Percentiles rank a stretch among this genome's conserved stretches.
Conservation (phyloP, 225 moss, liverwort and hornwort species). For the Lunularia cruciata region DNA sequence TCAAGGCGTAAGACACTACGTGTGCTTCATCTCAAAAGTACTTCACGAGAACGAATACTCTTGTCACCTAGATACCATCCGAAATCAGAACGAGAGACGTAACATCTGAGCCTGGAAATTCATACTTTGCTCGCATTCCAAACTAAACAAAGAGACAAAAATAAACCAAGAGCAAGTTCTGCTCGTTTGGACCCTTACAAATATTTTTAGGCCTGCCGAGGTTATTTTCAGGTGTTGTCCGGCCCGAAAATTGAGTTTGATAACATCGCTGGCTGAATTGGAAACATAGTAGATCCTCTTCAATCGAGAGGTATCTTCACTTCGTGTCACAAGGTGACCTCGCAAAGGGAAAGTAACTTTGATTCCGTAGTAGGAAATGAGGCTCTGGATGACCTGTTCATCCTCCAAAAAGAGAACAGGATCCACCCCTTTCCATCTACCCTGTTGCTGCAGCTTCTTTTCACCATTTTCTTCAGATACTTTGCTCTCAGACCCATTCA, state of each 20-base stretch:
- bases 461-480: not conserved
- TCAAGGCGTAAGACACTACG: not conserved
- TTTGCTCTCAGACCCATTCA: not conserved
- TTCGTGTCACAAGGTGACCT: conserved; percentile 75
- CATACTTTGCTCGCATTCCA: too few relatives aligned
- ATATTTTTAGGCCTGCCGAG: conserved; percentile 86
- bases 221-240: conserved; percentile 85
- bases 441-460: conserved; percentile 33
- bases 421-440: conserved; percentile 92
- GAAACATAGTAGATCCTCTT: conserved; percentile 91
- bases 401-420: conserved; percentile 81
- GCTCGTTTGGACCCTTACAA: conserved; percentile 65
- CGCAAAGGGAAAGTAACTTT: conserved; percentile 68
- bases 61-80: too few relatives aligned
- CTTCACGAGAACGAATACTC: too few relatives aligned
- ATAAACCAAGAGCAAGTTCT: too few relatives aligned
- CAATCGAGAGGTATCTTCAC: conserved; percentile 73
- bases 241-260: conserved; percentile 57
- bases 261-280: conserved; percentile 52
- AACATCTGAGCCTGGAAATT: too few relatives aligned
- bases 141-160: too few relatives aligned
- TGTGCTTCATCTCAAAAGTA: too few relatives aligned
- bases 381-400: conserved; percentile 63
- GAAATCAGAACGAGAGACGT: too few relatives aligned
- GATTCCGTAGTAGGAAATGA: conserved; percentile 73